Evolutionary conservation across 495 filamentous ascomycete genomes (phyloP).

Genomic region (Trichocladium antarcticum): DNA sequence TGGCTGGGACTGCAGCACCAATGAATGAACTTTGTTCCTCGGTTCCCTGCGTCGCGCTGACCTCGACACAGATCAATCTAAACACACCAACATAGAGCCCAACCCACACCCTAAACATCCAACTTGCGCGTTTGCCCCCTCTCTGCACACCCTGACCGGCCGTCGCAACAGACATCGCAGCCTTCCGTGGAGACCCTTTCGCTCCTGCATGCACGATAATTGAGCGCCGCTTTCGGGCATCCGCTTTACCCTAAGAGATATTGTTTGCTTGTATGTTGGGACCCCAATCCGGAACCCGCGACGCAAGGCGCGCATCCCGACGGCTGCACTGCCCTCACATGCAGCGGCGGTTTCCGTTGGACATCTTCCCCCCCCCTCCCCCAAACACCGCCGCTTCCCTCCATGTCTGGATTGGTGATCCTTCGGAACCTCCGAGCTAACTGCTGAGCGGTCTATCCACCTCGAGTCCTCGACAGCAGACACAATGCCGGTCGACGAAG

Average conservation of each 20-base stretch:
- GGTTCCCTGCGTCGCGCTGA: neutral
- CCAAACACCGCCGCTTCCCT: neutral
- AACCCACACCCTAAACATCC: neutral
- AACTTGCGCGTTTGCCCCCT: neutral
- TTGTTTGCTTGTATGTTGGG: slow-evolving; percentile 14
- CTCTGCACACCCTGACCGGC: neutral
- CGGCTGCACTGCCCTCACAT: neutral
- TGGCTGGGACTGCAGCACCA: slow-evolving; percentile 8
- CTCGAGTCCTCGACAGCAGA: neutral
- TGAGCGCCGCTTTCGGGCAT: neutral
- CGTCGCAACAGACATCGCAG: neutral
- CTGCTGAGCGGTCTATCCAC: neutral
- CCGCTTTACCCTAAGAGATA: neutral
- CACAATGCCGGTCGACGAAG: slow-evolving; percentile 24
- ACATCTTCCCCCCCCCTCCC: neutral
- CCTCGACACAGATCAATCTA: neutral
- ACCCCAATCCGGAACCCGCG: neutral
- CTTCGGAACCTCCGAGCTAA: neutral
- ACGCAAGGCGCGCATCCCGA: neutral
- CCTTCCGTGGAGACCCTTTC: neutral
- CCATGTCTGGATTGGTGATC: neutral
- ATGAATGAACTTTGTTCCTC: slow-evolving; percentile 1
- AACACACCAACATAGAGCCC: neutral
- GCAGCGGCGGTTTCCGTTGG: neutral
- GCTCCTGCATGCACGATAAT: slow-evolving; percentile 3